phyloP scores from a whole-genome alignment of 2,329 filamentous ascomycete species.

The Arthrobotrys sphaeroides region DNA sequence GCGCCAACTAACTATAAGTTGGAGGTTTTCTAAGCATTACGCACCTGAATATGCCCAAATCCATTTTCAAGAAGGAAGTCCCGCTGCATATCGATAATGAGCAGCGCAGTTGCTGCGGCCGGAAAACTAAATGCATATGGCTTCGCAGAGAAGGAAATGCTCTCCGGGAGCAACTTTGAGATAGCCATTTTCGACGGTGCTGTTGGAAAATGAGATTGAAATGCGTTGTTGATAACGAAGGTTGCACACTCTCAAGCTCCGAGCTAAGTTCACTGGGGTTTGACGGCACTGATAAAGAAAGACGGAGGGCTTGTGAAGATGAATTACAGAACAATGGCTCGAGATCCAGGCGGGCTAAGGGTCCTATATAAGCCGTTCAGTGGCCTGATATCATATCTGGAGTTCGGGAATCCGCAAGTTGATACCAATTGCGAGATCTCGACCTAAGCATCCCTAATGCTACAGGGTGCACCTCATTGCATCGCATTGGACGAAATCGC shows the following conservation, averaged over 20 bases:
- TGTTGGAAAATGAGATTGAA: constrained; percentile 4
- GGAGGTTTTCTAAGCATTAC: constrained; percentile 58
- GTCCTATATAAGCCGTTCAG: constrained; percentile 34
- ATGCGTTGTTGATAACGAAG: constrained; percentile 9
- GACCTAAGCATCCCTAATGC: not conserved
- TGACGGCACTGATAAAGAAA: not conserved
- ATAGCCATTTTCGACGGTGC: constrained; percentile 27
- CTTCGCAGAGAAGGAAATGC: constrained; percentile 57
- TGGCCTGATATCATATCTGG: constrained; percentile 44
- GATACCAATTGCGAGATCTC: constrained; percentile 20
- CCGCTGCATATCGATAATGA: constrained; percentile 67
- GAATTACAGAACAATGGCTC: not conserved
- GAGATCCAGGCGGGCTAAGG: not conserved
- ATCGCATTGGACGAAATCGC: constrained; percentile 5
- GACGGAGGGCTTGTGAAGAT: not conserved
- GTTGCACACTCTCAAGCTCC: too few species aligned
- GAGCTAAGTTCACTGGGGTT: not conserved
- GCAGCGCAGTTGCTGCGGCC: constrained; percentile 63
- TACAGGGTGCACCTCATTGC: not conserved
- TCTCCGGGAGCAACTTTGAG: constrained; percentile 49
- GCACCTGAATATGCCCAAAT: constrained; percentile 67
- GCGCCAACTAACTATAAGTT: constrained; percentile 59
- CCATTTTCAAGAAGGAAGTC: constrained; percentile 66
- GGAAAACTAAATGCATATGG: constrained; percentile 66
- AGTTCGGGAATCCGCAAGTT: constrained; percentile 4